These are phyloP conservation scores for Eleusine indica DNA, from an alignment of 176 grass and related monocot species.

Conservation along the genomic window DNA sequence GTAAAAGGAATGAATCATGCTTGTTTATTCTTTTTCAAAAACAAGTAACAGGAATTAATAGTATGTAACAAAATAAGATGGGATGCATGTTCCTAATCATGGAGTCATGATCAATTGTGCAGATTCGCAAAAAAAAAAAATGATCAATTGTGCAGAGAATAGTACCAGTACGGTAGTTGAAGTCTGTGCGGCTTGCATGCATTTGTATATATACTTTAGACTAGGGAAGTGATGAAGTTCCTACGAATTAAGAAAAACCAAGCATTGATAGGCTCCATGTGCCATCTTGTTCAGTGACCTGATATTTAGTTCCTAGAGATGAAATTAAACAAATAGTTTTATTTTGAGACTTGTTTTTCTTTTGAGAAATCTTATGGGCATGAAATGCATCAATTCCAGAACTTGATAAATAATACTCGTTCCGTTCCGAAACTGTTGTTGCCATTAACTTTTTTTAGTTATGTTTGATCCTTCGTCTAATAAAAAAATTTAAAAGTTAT, in stretches of 20 bases:
- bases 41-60: neutral
- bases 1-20: no score
- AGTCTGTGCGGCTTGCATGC: neutral
- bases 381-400: neutral
- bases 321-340: neutral
- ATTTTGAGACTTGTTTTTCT: neutral
- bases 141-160: neutral
- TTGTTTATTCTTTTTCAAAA: neutral
- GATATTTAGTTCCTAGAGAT: conserved; percentile 11
- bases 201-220: neutral
- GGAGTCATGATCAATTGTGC: neutral
- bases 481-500: no score
- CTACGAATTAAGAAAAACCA: conserved; percentile 12
- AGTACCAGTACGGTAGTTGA: conserved; percentile 22
- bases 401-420: no score
- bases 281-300: neutral
- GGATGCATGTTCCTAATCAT: conserved; percentile 17
- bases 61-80: neutral
- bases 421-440: no score
- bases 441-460: no score
- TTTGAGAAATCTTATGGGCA: neutral
- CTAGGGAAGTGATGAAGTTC: neutral
- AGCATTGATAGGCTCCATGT: conserved; percentile 16
- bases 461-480: no score
- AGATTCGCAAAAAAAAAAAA: no score